A percentile compares a stretch with the other conserved stretches of the same genome.
Evolutionary conservation across 495 filamentous ascomycete genomes (phyloP).

Genomic region (Geopyxis carbonaria): DNA sequence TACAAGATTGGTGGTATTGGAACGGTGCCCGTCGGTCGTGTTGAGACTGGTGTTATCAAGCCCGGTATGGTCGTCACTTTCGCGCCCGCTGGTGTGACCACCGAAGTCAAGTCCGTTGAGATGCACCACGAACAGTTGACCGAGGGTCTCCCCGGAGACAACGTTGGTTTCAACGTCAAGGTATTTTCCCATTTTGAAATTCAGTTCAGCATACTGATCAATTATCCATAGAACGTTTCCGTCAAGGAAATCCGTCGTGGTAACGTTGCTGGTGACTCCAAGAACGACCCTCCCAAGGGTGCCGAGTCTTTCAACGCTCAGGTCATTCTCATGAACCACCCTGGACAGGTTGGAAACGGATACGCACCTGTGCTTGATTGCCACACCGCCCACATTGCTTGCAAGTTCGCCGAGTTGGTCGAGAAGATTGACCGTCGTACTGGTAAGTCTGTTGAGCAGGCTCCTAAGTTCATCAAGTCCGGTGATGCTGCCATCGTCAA

Average conservation of each 20-base stretch:
- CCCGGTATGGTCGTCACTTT: constrained; percentile 96
- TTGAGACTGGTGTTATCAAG: constrained; percentile 97
- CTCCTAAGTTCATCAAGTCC: constrained; percentile 99
- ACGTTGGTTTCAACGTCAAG: constrained; percentile 98
- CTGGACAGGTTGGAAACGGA: constrained; percentile 95
- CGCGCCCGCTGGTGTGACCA: constrained; percentile 95
- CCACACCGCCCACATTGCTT: constrained; percentile 99
- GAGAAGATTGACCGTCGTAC: constrained; percentile 99
- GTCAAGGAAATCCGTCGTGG: constrained; percentile 99
- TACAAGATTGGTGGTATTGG: constrained; percentile 99
- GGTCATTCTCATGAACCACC: constrained; percentile 99
- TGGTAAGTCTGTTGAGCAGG: constrained; percentile 82
- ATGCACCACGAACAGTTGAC: constrained; percentile 96
- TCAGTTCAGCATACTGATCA: constrained; percentile 37
- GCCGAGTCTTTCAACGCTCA: constrained; percentile 93
- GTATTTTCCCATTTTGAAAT: not conserved
- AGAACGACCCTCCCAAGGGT: constrained; percentile 91
- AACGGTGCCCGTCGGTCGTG: constrained; percentile 98
- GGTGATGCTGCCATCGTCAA: constrained; percentile 99
- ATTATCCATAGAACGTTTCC: constrained; percentile 73
- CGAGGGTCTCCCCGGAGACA: constrained; percentile 95
- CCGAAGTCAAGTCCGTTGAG: constrained; percentile 99
- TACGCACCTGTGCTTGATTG: constrained; percentile 98
- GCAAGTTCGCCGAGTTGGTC: constrained; percentile 96
- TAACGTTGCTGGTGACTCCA: constrained; percentile 98